Evolutionary conservation across 2,329 filamentous ascomycete species (phyloP), one percentile per base, ranked within the genome.

Genomic region (Penicillium vulpinum): DNA sequence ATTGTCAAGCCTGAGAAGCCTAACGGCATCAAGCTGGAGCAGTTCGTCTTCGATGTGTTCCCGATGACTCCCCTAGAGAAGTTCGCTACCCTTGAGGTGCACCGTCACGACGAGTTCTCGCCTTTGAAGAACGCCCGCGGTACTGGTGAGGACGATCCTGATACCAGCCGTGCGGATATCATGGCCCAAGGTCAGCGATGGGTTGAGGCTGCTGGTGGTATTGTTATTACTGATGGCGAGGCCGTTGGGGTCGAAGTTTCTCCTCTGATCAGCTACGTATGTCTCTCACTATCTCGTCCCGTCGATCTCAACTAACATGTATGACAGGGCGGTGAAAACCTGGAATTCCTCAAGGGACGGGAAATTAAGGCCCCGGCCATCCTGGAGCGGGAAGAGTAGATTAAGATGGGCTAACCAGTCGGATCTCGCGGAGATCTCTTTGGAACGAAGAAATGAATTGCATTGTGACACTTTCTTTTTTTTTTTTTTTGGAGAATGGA

Each of bases 41-140:
- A 97, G 78, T 99, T 97, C 69, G 92, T 99, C 59, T 99, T 99
- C 73, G 94, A 99, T 73, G 94, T 96, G 71, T 99, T 99, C 83
- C 92, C 93, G 59, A 84, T 93, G 81, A 81, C 96, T 51, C 80
- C 88, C 18, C 85, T 99, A 62, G 83, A 88, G 64, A 92, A 95
- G 78, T 99, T 99, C 71, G 94, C 92, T 24, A 96, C 88, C 77
- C 88, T 97, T 79, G 94, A 99, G 78, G 94, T 99, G 51, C 91
- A 88, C 76, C 91, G 94, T 60, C 92, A 97, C 80, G 94, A 99
- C 67, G 94, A 99, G 78, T 99, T 99, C 80, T 97, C 92, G 28
- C 94, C 94, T 5, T 81, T 99, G 65, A 99, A 99, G 87, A 99
- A 99, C 72, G 86, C 85, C 11, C 83, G 81, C 61, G 91, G 92